Evolutionary conservation across 1,139 yeast species (phyloP).

Genomic region (Scheffersomyces quercinus): DNA sequence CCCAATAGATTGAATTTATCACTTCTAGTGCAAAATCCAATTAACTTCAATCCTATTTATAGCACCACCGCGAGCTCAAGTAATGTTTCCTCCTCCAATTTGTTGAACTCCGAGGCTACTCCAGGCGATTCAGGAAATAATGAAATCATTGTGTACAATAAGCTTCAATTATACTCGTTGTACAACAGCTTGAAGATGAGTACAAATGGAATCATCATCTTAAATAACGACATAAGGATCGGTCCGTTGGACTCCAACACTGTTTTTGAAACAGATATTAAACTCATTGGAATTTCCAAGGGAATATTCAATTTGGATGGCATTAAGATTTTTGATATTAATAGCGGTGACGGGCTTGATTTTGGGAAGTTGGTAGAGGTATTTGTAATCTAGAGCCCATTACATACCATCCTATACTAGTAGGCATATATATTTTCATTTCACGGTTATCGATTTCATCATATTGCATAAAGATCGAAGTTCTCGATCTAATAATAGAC

Average conservation of each 20-base stretch:
- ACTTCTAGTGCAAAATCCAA: slow-evolving; percentile 34
- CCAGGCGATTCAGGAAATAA: slow-evolving; percentile 2
- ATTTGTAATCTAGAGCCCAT: slow-evolving; percentile 43
- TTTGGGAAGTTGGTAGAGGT: slow-evolving; percentile 74
- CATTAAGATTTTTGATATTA: slow-evolving; percentile 60
- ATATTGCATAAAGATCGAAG: too few species aligned
- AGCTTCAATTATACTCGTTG: slow-evolving; percentile 26
- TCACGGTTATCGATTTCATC: too few species aligned
- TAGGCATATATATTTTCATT: too few species aligned
- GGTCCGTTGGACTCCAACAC: slow-evolving; percentile 64
- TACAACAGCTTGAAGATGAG: slow-evolving; percentile 40
- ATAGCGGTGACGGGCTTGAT: slow-evolving; percentile 68
- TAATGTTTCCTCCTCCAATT: slow-evolving; percentile 18
- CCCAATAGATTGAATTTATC: slow-evolving; percentile 46
- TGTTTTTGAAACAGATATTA: slow-evolving; percentile 64
- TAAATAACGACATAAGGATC: slow-evolving; percentile 64
- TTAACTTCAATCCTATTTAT: slow-evolving; percentile 21
- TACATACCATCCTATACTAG: neutral
- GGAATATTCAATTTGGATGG: slow-evolving; percentile 72
- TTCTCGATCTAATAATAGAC: too few species aligned
- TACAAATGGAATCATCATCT: slow-evolving; percentile 53
- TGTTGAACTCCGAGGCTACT: slow-evolving; percentile 9
- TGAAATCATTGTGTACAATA: slow-evolving; percentile 22
- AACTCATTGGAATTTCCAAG: slow-evolving; percentile 59
- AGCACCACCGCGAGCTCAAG: slow-evolving; percentile 8